Base-by-base conservation (phyloP, 768 basidiomycete species). In the Tricholoma sp. region DNA sequence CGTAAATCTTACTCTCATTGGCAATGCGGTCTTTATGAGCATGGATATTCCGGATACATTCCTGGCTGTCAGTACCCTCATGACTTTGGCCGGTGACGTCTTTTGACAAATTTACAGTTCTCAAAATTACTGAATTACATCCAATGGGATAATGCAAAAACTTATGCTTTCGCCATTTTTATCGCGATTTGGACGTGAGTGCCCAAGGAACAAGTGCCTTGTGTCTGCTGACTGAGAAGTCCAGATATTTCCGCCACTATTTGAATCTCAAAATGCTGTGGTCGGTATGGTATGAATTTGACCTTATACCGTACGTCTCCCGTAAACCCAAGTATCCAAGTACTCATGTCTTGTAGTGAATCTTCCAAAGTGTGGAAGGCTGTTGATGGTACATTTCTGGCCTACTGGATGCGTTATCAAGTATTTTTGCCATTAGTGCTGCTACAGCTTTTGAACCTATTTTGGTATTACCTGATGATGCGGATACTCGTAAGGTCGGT, bases 21-120 rank as follows among this genome's bases (percentile, higher is more conserved):
- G 97, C 9, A 89, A 91, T 61, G 88, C 94, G 5, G 83, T 99
- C 27, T 98, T 88, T 65, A 80, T 95, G 74, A 97, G 94, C 69
- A 98, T 98, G 97, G 97, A 99, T 74, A 79, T 95, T 18, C 93
- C 95, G 0, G 97, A 99, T 67, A 73, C 84, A 32, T 91, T 89
- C 71, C 78, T 99, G 11, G 94, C 91, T 11, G 88, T 93, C 61
- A 61, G 88, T 74, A 31, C 49, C 32, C 46, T n/a, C 49, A n/a
- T 6, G 47, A 12, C 16, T 14, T 31, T 50, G 3, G 16, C 18
- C 29, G 6, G 18, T 29, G 9, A 14, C 5, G 32, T 32, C 34
- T n/a, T 29, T 21, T n/a, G 9, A 9, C 19, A 12, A 56, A 11
- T 53, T 29, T 18, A 5, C 58, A 94, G 92, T 72, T 89, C 53